Conservation (phyloP, 2,329 filamentous ascomycete genomes). For the Cyphellophora europaea region DNA sequence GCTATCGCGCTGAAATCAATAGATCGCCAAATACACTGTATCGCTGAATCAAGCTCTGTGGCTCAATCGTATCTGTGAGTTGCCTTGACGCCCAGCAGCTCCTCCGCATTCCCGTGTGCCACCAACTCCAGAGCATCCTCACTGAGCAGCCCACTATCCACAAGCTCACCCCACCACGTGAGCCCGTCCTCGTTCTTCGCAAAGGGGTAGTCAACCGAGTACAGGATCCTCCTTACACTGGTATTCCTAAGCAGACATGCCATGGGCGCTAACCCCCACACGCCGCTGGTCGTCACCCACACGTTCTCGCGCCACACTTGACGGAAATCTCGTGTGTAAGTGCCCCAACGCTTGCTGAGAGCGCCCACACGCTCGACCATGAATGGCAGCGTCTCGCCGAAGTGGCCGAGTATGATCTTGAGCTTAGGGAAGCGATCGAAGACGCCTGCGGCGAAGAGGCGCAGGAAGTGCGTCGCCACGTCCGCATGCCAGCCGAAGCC, state of each 20-base stretch:
- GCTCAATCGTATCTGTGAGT: too few relatives aligned
- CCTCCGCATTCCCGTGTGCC: constrained; percentile 43
- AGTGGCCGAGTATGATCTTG: constrained; percentile 59
- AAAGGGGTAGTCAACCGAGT: constrained; percentile 51
- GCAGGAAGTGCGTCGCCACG: constrained; percentile 26
- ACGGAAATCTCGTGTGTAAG: constrained; percentile 25
- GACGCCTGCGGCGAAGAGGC: constrained; percentile 44
- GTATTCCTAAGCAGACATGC: constrained; percentile 26
- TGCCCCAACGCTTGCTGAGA: not conserved
- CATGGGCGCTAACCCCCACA: constrained; percentile 41
- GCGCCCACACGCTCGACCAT: constrained; percentile 72
- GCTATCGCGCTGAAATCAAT: too few relatives aligned
- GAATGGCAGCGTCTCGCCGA: constrained; percentile 60
- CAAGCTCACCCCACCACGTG: constrained; percentile 39
- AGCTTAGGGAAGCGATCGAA: constrained; percentile 67
- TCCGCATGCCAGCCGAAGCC: constrained; percentile 27
- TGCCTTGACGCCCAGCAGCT: constrained; percentile 29
- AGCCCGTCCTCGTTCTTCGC: constrained; percentile 39
- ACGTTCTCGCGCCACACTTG: constrained; percentile 48
- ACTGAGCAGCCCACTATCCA: constrained; percentile 39
- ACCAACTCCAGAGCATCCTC: constrained; percentile 41
- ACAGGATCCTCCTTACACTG: constrained; percentile 42
- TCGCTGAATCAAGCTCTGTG: too few relatives aligned
- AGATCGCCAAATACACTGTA: too few relatives aligned
- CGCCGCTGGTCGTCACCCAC: constrained; percentile 49